Conservation (phyloP, 176 grass and related monocot genomes). For the Triticum timopheevii region DNA sequence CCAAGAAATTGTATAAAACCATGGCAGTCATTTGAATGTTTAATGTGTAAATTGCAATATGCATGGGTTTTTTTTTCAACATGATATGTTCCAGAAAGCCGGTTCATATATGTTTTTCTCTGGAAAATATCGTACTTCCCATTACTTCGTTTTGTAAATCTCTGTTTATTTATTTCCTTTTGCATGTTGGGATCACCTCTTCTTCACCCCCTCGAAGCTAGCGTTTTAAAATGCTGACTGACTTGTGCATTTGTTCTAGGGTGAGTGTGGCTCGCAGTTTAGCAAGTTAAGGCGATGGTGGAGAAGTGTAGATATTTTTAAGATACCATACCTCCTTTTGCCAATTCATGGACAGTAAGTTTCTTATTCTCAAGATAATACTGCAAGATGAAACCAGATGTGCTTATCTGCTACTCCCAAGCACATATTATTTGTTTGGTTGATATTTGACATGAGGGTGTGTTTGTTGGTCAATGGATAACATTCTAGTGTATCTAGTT, state of each 20-base stretch:
- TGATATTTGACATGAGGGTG: slow-evolving; percentile 5
- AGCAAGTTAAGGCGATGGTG: slow-evolving; percentile 81
- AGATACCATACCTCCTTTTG: slow-evolving; percentile 78
- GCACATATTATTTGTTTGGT: slow-evolving; percentile 20
- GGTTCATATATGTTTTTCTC: background rate
- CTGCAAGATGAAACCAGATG: background rate
- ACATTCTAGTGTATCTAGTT: slow-evolving; percentile 4
- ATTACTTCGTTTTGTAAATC: background rate
- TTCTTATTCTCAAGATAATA: slow-evolving; percentile 19
- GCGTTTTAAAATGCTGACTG: background rate
- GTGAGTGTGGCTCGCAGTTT: slow-evolving; percentile 28
- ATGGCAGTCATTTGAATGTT: background rate
- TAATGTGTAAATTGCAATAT: slow-evolving; percentile 10
- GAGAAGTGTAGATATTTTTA: slow-evolving; percentile 79
- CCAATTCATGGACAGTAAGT: slow-evolving; percentile 84
- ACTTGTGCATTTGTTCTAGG: slow-evolving; percentile 27
- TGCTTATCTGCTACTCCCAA: slow-evolving; percentile 13
- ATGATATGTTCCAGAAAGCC: background rate
- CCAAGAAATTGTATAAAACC: background rate
- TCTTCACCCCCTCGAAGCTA: background rate
- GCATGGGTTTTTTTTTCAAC: background rate
- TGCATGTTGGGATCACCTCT: slow-evolving; percentile 11
- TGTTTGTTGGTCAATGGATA: background rate
- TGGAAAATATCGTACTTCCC: background rate
- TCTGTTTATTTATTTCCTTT: background rate